Evolutionary conservation across 768 basidiomycete species (phyloP), one percentile per base, ranked within the genome.

Genomic region (Cyclocybe aegerita): DNA sequence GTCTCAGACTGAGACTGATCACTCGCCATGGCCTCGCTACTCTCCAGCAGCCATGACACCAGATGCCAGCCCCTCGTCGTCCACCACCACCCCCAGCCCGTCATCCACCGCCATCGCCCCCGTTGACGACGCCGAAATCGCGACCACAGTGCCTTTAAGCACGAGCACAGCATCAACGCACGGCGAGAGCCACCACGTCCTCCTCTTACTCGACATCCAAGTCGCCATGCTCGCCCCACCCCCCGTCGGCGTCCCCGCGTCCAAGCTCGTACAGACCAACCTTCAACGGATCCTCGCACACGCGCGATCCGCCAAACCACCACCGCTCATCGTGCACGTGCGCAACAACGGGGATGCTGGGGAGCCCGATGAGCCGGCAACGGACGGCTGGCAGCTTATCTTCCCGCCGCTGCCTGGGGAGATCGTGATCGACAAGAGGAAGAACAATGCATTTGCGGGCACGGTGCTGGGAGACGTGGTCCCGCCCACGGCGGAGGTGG

Each of bases 381-480:
- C 79, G 0, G 62, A 73, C 0, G 84, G 84, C 3, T 88, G 86
- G 86, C 65, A 79, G 56, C 80, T 88, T 58, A 74, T 76, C 48
- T 79, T 82, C 65, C 57, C 70, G 12, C 79, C 82, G 0, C 72
- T 73, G 7, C 64, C 74, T 0, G 59, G 71, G 58, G 86, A 88
- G 62, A 62, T 67, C 43, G 70, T 86, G 45, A 56, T 88, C 40
- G 85, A 88, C 68, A 88, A 87, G 69, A 68, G 70, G 43, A 84
- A 84, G 69, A 86, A 82, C 69, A 86, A 88, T 56, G 83, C 85
- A 23, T 89, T 88, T 55, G 72, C 77, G 0, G 82, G 82, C 9
- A 88, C 85, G 14, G 53, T 46, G 9, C 71, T 89, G 3, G 75
- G 66, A 7, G 71, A 76, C 3, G 59, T 82, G 38, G 68, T 89